Evolutionary conservation across 345 rosid genomes (phyloP).

Genomic region (Populus euphratica): DNA sequence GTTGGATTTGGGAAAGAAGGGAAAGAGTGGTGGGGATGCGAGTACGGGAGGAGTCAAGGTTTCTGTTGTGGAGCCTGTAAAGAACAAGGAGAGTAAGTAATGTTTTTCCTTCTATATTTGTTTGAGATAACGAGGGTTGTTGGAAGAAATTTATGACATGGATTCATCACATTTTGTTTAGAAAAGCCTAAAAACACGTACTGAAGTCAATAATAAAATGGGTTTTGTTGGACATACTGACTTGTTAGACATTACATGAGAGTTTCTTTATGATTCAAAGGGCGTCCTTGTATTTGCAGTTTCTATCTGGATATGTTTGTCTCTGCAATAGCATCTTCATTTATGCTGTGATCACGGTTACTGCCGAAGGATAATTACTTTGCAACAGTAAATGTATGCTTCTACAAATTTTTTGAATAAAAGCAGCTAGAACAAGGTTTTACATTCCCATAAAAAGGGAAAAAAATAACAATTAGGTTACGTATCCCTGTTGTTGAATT

Average conservation of each 20-base stretch:
- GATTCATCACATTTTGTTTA: neutral
- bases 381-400: neutral
- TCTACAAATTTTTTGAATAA: neutral
- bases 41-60: conserved; percentile 30
- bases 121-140: neutral
- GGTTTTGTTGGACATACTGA: neutral
- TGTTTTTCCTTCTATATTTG: neutral
- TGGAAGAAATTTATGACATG: neutral
- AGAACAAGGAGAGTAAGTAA: conserved; percentile 42
- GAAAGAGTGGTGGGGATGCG: conserved; percentile 24
- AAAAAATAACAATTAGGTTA: neutral
- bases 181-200: neutral
- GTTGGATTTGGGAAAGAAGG: conserved; percentile 48
- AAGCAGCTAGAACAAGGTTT: neutral
- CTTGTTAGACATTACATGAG: neutral
- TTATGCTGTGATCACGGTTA: neutral
- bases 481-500: conserved; percentile 13
- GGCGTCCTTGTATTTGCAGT: neutral
- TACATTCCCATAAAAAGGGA: neutral
- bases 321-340: neutral
- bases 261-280: neutral
- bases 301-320: neutral
- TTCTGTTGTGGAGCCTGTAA: conserved; percentile 38
- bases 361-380: neutral
- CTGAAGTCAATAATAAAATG: neutral